Base-by-base conservation (phyloP, 1,284 basidiomycete species). In the Leccinum holopus region DNA sequence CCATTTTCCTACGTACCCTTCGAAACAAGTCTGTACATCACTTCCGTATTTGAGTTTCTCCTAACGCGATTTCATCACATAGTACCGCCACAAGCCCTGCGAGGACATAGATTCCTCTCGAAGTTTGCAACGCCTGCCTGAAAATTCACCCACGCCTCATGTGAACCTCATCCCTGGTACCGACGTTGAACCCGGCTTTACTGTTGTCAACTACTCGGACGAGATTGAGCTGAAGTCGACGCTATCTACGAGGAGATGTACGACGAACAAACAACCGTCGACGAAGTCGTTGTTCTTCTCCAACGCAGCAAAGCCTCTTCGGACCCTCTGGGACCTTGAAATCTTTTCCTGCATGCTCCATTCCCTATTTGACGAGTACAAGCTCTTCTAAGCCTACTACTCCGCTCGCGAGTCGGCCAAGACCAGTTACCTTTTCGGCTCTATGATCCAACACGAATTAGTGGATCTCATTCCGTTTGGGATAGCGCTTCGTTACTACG, bases 351-450 rank as follows among this genome's bases (percentile, higher is more conserved):
- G 95, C 84, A 97, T 98, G 87, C 88, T 99, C 58, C 96, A 98
- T 80, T 97, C 97, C 80, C 87, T 99, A 60, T 98, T 99, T 78
- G 97, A 99, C 85, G 97, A 99, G 81, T 98, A 98, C 86, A 95
- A 96, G 74, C 99, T 98, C 82, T 98, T 99, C 86, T 94, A 97
- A 75, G 91, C 93, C 58, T 95, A 85, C 75, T 97, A 99, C 73
- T 97, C 97, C 14, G 84, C 92, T 33, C 92, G 95, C 65, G 95
- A 99, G 79, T 84, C 99, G 55, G 88, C 90, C 54, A 95, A 99
- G 25, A 28, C 25, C 3, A 4, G 25, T 28, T 28, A 28, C 25
- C 25, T 28, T 37, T 99, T 99, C 70, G 97, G 97, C 49, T 95
- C 95, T 21, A 85, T 99, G 68, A 97, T 99, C 69, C 94, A 98